These are phyloP conservation scores for Fraxinus ornus DNA, from an alignment of 305 asterid species.

Conservation along the genomic window DNA sequence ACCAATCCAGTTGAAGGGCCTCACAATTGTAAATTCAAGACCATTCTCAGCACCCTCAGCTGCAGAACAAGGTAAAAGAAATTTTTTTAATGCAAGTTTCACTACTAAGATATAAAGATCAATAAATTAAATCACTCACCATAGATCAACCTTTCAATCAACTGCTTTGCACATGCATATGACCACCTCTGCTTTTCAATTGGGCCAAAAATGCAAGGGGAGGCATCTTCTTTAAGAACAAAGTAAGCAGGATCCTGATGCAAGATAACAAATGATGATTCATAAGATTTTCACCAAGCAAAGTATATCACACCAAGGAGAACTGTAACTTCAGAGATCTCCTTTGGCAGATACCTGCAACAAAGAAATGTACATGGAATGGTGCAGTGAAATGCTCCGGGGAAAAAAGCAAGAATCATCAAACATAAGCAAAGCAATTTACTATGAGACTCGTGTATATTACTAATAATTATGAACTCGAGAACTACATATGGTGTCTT, in stretches of 20 bases:
- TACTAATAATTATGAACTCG: not conserved
- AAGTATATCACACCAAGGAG: constrained; percentile 18
- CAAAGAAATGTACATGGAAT: not conserved
- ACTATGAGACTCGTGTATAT: not conserved
- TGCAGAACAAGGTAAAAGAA: constrained; percentile 35
- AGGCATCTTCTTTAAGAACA: constrained; percentile 57
- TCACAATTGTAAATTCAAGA: constrained; percentile 76
- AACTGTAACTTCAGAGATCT: not conserved
- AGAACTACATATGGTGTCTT: not conserved
- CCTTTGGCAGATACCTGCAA: not conserved
- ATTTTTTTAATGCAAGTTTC: not conserved
- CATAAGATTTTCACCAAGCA: constrained; percentile 23
- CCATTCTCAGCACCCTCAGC: constrained; percentile 96
- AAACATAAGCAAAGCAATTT: not conserved
- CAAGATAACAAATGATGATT: constrained; percentile 19
- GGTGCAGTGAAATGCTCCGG: not conserved
- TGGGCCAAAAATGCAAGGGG: constrained; percentile 76
- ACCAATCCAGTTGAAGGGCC: constrained; percentile 94
- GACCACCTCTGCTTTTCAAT: constrained; percentile 81
- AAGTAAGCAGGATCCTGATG: constrained; percentile 65
- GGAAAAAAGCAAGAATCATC: not conserved
- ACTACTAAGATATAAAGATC: constrained; percentile 8
- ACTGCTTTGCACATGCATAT: constrained; percentile 75
- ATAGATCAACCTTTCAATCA: constrained; percentile 70
- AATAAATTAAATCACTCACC: constrained; percentile 44